A percentile compares a stretch with the other conserved stretches of the same genome.
Conservation (phyloP, 768 basidiomycete species). For the Brasilioporus rufonigricans region DNA sequence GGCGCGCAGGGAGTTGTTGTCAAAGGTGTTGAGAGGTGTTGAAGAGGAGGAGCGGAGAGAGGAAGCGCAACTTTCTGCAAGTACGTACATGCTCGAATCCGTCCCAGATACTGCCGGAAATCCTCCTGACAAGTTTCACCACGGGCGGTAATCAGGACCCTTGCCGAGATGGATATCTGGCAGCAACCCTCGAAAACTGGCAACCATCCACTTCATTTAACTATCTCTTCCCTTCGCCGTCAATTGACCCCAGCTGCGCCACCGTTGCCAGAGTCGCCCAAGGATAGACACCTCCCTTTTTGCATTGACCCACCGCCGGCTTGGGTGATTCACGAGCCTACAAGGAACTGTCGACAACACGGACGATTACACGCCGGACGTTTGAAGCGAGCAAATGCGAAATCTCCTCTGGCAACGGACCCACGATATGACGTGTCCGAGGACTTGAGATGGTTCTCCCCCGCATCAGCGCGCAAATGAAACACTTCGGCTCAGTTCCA, state of each 20-base stretch:
- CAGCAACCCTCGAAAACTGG: background rate
- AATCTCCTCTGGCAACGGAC: background rate
- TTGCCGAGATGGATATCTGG: constrained; percentile 10
- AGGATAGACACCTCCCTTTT: constrained; percentile 11
- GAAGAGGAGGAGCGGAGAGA: background rate
- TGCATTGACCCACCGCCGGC: background rate
- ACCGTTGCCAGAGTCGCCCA: background rate
- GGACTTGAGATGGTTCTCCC: constrained; percentile 7
- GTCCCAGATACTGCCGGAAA: constrained; percentile 13
- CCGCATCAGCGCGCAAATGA: constrained; percentile 17
- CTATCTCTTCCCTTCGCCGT: background rate
- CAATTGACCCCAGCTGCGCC: background rate
- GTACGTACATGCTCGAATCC: constrained; percentile 16
- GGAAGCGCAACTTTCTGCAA: background rate
- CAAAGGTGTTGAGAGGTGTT: background rate
- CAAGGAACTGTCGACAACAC: background rate
- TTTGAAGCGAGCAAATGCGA: background rate
- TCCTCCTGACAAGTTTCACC: constrained; percentile 21
- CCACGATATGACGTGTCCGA: constrained; percentile 13
- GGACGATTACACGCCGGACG: constrained; percentile 4
- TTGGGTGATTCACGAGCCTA: constrained; percentile 3
- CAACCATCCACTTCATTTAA: constrained; percentile 1
- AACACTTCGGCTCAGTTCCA: constrained; percentile 8
- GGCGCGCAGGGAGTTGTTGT: background rate
- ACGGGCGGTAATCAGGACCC: background rate